phyloP scores from a whole-genome alignment of 495 filamentous ascomycete genomes.

The Neurospora sp. region DNA sequence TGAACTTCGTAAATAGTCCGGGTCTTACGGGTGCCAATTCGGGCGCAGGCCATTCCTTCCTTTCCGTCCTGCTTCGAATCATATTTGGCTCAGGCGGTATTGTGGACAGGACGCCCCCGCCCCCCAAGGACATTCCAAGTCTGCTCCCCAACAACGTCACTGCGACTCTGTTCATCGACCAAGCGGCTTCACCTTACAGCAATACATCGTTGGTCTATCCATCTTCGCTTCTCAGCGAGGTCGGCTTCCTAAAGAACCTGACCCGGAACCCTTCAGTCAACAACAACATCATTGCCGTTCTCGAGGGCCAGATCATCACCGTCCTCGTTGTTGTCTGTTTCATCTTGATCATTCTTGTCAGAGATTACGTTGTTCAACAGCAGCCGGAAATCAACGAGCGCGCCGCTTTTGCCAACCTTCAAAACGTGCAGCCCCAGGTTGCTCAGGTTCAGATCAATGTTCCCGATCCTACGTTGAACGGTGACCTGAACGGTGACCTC shows the following conservation, averaged over 20 bases:
- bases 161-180: neutral
- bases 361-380: constrained; percentile 97
- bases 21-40: constrained; percentile 9
- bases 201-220: neutral
- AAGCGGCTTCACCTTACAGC: neutral
- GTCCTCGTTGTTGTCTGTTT: constrained; percentile 82
- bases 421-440: constrained; percentile 38
- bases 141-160: neutral
- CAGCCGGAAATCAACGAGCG: constrained; percentile 68
- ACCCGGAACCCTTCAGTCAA: constrained; percentile 68
- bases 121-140: neutral
- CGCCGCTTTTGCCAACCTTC: constrained; percentile 41
- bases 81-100: constrained; percentile 21
- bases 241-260: constrained; percentile 59
- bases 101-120: constrained; percentile 6
- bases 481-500: neutral
- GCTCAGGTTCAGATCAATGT: constrained; percentile 13
- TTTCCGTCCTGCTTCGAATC: constrained; percentile 14
- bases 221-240: constrained; percentile 56
- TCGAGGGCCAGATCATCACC: constrained; percentile 92
- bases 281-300: constrained; percentile 64
- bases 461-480: neutral
- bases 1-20: constrained; percentile 17
- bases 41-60: constrained; percentile 17
- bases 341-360: constrained; percentile 88